phyloP scores from a whole-genome alignment of 2,329 filamentous ascomycete species.

The Trichoderma atroviride region DNA sequence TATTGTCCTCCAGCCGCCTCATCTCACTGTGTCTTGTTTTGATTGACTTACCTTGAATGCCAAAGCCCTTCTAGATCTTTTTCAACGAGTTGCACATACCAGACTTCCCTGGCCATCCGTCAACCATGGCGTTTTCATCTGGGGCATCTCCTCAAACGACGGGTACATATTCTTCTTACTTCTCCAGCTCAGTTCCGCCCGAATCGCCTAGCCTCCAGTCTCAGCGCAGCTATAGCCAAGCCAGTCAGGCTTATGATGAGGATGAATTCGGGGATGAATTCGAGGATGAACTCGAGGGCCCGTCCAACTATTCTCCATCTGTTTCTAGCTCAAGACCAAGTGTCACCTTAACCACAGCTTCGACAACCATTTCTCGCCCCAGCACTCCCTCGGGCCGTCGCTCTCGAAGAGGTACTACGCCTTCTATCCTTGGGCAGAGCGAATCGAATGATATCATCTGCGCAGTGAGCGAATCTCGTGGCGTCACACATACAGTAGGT shows the following conservation, averaged over 20 bases:
- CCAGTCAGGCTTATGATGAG: neutral
- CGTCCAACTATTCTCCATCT: slow-evolving; percentile 28
- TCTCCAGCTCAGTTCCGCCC: neutral
- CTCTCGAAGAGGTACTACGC: slow-evolving; percentile 44
- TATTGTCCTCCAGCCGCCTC: neutral
- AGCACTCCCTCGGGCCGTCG: slow-evolving; percentile 50
- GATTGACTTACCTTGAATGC: neutral
- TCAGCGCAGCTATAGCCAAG: neutral
- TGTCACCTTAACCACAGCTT: slow-evolving; percentile 32
- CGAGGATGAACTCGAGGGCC: neutral
- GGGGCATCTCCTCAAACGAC: neutral
- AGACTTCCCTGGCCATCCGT: neutral
- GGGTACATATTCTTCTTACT: neutral
- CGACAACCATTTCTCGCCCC: slow-evolving; percentile 35
- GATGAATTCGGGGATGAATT: neutral
- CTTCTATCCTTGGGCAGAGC: slow-evolving; percentile 47
- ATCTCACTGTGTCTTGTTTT: neutral
- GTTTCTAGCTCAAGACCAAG: slow-evolving; percentile 28
- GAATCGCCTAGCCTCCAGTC: neutral
- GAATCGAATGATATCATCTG: slow-evolving; percentile 77
- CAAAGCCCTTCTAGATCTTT: neutral
- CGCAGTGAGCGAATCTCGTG: slow-evolving; percentile 84
- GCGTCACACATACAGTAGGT: slow-evolving; percentile 80
- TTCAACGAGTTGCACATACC: neutral
- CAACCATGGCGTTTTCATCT: neutral